Evolutionary conservation across 1,139 yeast species (phyloP), one percentile per base, ranked within the genome.

Genomic region (Martiniozyma asiatica): DNA sequence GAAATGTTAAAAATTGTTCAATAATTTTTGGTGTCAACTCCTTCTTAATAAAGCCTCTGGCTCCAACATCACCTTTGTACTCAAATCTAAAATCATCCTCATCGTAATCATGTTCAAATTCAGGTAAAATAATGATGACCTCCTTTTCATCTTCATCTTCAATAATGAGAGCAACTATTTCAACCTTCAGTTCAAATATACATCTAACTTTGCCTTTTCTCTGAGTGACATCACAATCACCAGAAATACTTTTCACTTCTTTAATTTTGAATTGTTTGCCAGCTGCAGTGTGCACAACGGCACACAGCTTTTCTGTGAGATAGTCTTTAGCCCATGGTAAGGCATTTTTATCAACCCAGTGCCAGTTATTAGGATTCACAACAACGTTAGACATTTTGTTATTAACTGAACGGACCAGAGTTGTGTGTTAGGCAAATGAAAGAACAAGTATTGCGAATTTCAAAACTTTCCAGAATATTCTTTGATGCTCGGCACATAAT

Each of bases 311-410:
- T 26, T 68, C 66, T 27, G 59, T 55, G 52, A 89, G 81, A 55
- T 87, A 89, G 27, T 68, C 66, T 39, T 73, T 72, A 10, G 95
- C 67, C 98, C 98, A 89, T 40, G 71, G 75, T 37, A 87, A 68
- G 59, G 98, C 89, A 65, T 89, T 89, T 57, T 89, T 89, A 59
- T 89, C 96, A 40, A 89, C 97, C 98, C 98, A 89, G 65, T 89
- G 98, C 98, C 84, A 76, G 55, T 76, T 76, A 54, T 76, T 75
- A 26, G 84, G 84, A 59, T 76, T 76, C 50, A 73, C 73, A 26
- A 76, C 73, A 30, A 72, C 84, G n/a, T n/a, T n/a, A n/a, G n/a
- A n/a, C n/a, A n/a, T n/a, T n/a, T n/a, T n/a, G n/a, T n/a, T n/a
- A n/a, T n/a, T n/a, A n/a, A n/a, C n/a, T n/a, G n/a, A n/a, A n/a